Base-by-base conservation (phyloP, 1,139 yeast genomes). In the Hansenula sp. region DNA sequence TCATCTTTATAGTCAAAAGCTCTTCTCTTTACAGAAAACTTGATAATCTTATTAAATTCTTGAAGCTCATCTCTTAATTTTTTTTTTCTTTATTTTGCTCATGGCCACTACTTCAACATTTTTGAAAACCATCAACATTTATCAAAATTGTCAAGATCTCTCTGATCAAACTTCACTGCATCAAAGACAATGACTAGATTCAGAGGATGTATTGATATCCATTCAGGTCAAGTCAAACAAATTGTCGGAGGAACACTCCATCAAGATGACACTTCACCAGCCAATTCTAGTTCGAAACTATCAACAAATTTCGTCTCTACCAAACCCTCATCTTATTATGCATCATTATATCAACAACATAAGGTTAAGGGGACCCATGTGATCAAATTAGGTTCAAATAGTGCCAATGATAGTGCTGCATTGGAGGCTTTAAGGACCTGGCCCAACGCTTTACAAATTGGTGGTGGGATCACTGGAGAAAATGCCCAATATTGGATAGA, bases 171-270 rank as follows among this genome's bases (percentile, higher is more conserved):
- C 25, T 9, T 5, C 5, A 21, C 29, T 2, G 8, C 12, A 42
- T 17, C 40, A 33, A 41, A 24, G 17, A 51, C 29, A 31, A 91
- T 91, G 97, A 91, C 98, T 1, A 74, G 75, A 47, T 94, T 88
- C 66, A 79, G 93, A 60, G 99, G 98, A 1, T 93, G 99, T 58
- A 93, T 93, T 36, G 99, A 93, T 63, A 82, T 93, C 49, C 99
- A 93, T 62, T 77, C 85, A 5, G 99, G 99, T 3, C 84, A 87
- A 53, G 99, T 93, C 50, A 94, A 93, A 61, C 99, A 93, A 63
- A 93, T 93, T 42, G 98, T 94, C 0, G 99, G 99, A 3, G 96
- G 96, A 0, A 86, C 97, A 0, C 71, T 94, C 21, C 70, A 74
- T 0, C 72, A 74, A 12, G 83, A 81, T 50, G 81, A 78, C 46